Evolutionary conservation across 139 green algal species (phyloP), one percentile per base, ranked within the genome.

Genomic region (Tetradesmus obliquus): DNA sequence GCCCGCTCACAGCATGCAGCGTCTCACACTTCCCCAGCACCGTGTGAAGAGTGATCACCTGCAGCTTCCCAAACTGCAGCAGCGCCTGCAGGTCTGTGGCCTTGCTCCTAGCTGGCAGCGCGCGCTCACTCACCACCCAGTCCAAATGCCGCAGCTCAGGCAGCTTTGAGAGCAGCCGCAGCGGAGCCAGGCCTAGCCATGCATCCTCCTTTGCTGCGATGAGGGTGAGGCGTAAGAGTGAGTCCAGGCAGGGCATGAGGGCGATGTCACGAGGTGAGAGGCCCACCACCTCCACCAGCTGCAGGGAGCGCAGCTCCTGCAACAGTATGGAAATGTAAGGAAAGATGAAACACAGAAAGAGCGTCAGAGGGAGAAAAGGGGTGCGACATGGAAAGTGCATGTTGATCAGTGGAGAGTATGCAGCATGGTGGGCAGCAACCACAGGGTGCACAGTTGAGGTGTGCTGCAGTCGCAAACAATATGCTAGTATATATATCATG

Each of bases 71-170:
- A 24, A 87, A 86, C 6, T 87, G 76, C 22, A 71, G 24, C 45
- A 91, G 88, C 24, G 53, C 57, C 88, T 87, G 79, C 10, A 87
- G 55, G 13, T 91, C 88, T 74, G 62, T 79, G 58, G 57, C 88
- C 51, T 86, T 87, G 15, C 12, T 58, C 15, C 79, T 12, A 4
- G 57, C n/a, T 17, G 88, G 79, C 55, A 91, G 32, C 0, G 79
- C 88, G 6, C 79, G 58, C 79, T 91, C 88, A 7, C 55, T 81
- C 20, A 86, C 76, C 9, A 91, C 88, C 88, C 88, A 91, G 79
- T 91, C 88, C 17, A 91, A 76, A 79, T 91, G 88, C 1, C 88
- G 88, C 79, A 91, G 88, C 55, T 79, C 88, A 3, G 88, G 58
- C 3, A 91, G 62, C n/a, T 32, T 76, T 76, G 55, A 54, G 24